Conservation (phyloP, 495 filamentous ascomycete genomes). For the Neurospora tetraspora region DNA sequence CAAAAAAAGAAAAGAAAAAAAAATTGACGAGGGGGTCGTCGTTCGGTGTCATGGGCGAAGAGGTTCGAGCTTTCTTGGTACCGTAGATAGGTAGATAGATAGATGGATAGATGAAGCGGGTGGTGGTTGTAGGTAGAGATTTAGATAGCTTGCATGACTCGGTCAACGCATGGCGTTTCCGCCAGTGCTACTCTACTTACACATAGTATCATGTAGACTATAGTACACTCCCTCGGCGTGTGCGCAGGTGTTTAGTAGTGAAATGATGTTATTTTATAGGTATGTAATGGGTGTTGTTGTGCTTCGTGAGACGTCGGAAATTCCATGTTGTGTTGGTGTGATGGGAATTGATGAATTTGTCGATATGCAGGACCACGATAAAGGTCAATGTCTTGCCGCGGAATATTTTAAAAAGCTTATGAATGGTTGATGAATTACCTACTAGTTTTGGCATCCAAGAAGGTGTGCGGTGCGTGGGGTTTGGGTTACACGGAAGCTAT, state of each 20-base stretch:
- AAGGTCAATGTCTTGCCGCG: neutral
- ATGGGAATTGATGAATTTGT: neutral
- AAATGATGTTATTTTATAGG: neutral
- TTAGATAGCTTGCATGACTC: neutral
- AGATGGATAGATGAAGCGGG: neutral
- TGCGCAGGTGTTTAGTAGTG: neutral
- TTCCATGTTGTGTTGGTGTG: neutral
- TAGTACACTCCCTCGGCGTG: neutral
- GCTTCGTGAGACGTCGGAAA: neutral
- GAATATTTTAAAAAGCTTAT: neutral
- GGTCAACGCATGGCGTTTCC: neutral
- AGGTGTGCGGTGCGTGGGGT: neutral
- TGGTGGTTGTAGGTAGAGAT: neutral
- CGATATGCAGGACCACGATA: neutral
- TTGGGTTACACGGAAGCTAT: neutral
- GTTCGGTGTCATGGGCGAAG: neutral
- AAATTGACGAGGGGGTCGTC: neutral
- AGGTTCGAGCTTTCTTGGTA: neutral
- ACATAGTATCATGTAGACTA: neutral
- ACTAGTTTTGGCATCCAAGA: neutral
- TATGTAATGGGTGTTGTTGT: neutral
- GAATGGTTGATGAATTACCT: neutral
- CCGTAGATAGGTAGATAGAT: neutral
- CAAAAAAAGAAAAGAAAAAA: no score
- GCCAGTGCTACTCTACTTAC: neutral